A percentile compares a stretch with the other conserved stretches of the same genome.
phyloP scores from a whole-genome alignment of 495 filamentous ascomycete species.

The Podospora didyma region DNA sequence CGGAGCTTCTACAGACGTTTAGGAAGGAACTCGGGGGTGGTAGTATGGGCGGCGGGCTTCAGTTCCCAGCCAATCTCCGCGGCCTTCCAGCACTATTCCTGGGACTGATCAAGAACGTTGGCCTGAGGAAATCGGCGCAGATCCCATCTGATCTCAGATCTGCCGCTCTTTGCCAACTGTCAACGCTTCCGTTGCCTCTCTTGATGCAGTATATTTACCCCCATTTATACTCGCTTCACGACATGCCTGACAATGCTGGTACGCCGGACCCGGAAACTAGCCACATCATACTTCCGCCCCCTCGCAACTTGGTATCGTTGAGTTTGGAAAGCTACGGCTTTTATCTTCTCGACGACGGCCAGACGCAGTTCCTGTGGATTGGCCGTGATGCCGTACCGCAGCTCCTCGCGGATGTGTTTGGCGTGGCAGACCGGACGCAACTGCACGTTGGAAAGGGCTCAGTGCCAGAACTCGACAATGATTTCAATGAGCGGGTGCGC shows the following conservation, averaged over 20 bases:
- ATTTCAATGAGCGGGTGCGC: constrained; percentile 92
- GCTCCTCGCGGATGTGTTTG: constrained; percentile 86
- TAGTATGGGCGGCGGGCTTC: constrained; percentile 88
- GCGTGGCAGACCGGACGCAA: constrained; percentile 69
- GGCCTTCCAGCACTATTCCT: constrained; percentile 87
- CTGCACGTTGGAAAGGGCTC: constrained; percentile 87
- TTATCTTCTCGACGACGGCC: constrained; percentile 95
- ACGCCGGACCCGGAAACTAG: constrained; percentile 78
- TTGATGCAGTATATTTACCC: constrained; percentile 98
- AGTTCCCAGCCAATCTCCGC: constrained; percentile 89
- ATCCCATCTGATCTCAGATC: constrained; percentile 95
- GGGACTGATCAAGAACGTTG: constrained; percentile 92
- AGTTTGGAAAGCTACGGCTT: constrained; percentile 88
- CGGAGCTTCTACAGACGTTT: constrained; percentile 93
- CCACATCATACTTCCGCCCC: constrained; percentile 80
- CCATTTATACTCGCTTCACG: constrained; percentile 86
- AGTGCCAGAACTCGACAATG: constrained; percentile 83
- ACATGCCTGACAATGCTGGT: constrained; percentile 95
- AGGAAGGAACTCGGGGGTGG: constrained; percentile 94
- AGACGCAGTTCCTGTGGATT: constrained; percentile 97
- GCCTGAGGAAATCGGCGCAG: constrained; percentile 89
- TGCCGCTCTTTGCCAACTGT: constrained; percentile 86
- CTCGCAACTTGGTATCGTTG: constrained; percentile 82
- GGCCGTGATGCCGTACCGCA: constrained; percentile 90
- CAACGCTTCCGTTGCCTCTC: constrained; percentile 85